A percentile compares a stretch with the other conserved stretches of the same genome.
These are phyloP conservation scores for Aspergillus alliaceus DNA, from an alignment of 2,329 filamentous ascomycete genomes.

Conservation along the genomic window DNA sequence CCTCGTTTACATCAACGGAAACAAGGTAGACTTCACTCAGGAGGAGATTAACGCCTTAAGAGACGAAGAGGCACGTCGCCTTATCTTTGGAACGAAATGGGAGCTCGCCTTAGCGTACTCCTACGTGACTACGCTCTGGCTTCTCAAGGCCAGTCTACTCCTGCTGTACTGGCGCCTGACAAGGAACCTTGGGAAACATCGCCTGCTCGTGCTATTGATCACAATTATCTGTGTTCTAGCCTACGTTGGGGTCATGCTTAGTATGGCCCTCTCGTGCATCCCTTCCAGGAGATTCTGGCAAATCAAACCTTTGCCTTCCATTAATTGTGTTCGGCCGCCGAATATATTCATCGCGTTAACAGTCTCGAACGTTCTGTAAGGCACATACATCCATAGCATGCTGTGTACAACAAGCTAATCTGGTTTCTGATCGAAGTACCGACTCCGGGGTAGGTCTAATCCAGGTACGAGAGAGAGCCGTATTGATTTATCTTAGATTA, in stretches of 20 bases:
- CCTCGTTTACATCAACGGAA: not conserved
- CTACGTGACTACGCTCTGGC: not conserved
- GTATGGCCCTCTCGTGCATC: not conserved
- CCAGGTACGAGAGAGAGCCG: not conserved
- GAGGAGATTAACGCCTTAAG: not conserved
- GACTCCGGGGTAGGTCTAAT: not conserved
- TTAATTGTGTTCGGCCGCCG: not conserved
- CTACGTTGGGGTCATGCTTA: not conserved
- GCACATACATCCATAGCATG: too few relatives aligned
- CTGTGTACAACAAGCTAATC: not conserved
- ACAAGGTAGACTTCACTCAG: not conserved
- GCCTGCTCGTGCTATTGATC: not conserved
- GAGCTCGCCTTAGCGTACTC: not conserved
- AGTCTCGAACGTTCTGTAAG: not conserved
- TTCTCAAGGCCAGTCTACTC: not conserved
- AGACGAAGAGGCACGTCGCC: not conserved
- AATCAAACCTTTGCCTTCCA: not conserved
- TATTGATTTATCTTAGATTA: not conserved
- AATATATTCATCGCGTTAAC: not conserved
- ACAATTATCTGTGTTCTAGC: not conserved
- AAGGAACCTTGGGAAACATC: not conserved
- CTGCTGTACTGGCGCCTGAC: not conserved
- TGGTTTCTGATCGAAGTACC: not conserved
- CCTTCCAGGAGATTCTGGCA: not conserved
- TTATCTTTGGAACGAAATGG: not conserved